Conservation (phyloP, 805 yeast species). For the Phaffomyces antillensis region DNA sequence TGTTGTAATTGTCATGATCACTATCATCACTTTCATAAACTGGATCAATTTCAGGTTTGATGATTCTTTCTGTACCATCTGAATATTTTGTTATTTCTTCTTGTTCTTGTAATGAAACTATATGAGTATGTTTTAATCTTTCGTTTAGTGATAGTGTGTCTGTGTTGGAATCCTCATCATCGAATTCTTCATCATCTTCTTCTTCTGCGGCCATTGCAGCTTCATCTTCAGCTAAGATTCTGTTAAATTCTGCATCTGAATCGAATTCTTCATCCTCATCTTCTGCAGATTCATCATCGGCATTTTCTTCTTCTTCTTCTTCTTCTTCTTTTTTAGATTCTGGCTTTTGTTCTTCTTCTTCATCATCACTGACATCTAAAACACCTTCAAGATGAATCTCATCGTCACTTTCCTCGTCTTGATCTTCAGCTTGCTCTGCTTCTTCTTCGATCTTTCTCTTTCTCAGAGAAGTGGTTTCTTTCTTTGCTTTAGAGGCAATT, state of each 20-base stretch:
- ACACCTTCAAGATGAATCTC: conserved; percentile 4
- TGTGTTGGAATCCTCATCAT: conserved; percentile 43
- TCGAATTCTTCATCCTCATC: conserved; percentile 25
- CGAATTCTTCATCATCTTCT: conserved; percentile 23
- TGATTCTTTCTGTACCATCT: conserved; percentile 74
- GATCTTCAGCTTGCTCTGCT: conserved; percentile 6
- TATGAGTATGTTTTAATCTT: conserved; percentile 45
- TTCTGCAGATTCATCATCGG: conserved; percentile 16
- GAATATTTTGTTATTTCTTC: conserved; percentile 45
- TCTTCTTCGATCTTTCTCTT: conserved; percentile 18
- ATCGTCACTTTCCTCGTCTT: conserved; percentile 10
- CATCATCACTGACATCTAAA: conserved; percentile 15
- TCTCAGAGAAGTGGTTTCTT: conserved; percentile 2
- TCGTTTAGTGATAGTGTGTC: conserved; percentile 46
- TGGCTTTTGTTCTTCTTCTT: conserved; percentile 15
- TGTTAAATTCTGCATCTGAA: conserved; percentile 58
- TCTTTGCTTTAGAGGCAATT: neutral
- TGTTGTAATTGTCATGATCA: conserved; percentile 72
- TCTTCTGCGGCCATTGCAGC: conserved; percentile 21
- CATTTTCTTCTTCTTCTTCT: conserved; percentile 9
- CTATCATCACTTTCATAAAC: conserved; percentile 93
- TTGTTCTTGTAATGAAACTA: conserved; percentile 36
- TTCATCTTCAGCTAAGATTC: conserved; percentile 46
- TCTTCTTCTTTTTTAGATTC: conserved; percentile 17
- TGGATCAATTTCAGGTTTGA: conserved; percentile 89